Conservation (phyloP, 1,284 basidiomycete genomes). For the Macrocystidia cucumis region DNA sequence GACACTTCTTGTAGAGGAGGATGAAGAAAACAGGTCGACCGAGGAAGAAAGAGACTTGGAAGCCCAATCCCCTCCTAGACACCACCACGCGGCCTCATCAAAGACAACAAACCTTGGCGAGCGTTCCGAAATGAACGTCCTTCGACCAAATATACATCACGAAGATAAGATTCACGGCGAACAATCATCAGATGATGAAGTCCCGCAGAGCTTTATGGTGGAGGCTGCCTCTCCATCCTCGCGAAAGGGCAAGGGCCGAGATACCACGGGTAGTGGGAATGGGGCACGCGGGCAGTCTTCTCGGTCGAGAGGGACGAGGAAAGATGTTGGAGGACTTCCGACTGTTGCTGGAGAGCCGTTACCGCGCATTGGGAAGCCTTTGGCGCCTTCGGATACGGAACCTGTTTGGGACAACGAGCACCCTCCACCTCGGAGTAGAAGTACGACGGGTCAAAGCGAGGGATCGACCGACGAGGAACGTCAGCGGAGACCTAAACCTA, state of each 20-base stretch:
- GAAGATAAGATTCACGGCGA: constrained; percentile 50
- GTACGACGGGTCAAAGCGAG: constrained; percentile 7
- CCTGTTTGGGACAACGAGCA: constrained; percentile 36
- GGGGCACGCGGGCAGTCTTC: constrained; percentile 31
- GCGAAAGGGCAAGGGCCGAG: constrained; percentile 13
- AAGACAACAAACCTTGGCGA: constrained; percentile 49
- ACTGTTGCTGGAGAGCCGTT: constrained; percentile 17
- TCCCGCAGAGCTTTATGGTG: constrained; percentile 78
- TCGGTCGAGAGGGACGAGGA: constrained; percentile 36
- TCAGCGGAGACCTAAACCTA: constrained; percentile 37
- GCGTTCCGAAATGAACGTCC: constrained; percentile 42
- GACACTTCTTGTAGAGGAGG: constrained; percentile 58
- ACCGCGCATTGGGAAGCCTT: constrained; percentile 14
- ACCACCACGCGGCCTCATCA: constrained; percentile 19
- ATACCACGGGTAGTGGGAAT: constrained; percentile 9
- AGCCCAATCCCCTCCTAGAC: constrained; percentile 21
- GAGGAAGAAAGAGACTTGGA: constrained; percentile 45
- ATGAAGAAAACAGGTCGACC: constrained; percentile 43
- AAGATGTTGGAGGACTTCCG: constrained; percentile 32
- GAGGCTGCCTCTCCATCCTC: constrained; percentile 40
- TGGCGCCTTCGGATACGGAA: constrained; percentile 51
- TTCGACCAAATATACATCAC: constrained; percentile 60
- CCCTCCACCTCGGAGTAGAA: constrained; percentile 16
- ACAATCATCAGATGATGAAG: constrained; percentile 70
- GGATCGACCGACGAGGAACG: constrained; percentile 17